Percentiles rank a stretch among this genome's conserved stretches.
These are phyloP conservation scores for Parathielavia appendiculata DNA, from an alignment of 495 filamentous ascomycete species.

Conservation along the genomic window DNA sequence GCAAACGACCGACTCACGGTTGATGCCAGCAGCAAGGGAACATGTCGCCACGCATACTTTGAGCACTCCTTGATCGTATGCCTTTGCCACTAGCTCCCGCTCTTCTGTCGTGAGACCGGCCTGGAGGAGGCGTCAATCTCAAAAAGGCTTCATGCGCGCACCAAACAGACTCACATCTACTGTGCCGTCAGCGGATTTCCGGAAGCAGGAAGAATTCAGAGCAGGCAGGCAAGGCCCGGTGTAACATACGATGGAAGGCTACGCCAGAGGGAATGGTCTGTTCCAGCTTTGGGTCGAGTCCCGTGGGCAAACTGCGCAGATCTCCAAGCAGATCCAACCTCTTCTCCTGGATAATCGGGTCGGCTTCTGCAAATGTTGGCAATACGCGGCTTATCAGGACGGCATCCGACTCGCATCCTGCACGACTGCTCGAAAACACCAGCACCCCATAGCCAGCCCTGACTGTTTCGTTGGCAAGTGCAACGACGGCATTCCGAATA, in stretches of 20 bases:
- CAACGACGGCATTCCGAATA: slow-evolving; percentile 63
- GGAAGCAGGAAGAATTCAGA: neutral
- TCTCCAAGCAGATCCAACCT: slow-evolving; percentile 64
- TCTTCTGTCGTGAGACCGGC: slow-evolving; percentile 78
- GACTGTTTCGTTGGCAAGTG: slow-evolving; percentile 63
- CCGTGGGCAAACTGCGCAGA: slow-evolving; percentile 60
- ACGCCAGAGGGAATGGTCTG: slow-evolving; percentile 61
- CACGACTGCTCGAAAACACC: slow-evolving; percentile 71
- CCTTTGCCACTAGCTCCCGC: slow-evolving; percentile 65
- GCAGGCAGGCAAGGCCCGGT: neutral
- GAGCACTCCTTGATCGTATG: slow-evolving; percentile 65
- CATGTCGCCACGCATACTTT: slow-evolving; percentile 77
- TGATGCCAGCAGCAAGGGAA: slow-evolving; percentile 80
- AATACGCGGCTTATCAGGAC: slow-evolving; percentile 58
- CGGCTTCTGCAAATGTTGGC: slow-evolving; percentile 41
- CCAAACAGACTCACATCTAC: slow-evolving; percentile 14
- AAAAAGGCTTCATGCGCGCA: neutral
- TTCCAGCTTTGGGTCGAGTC: slow-evolving; percentile 62
- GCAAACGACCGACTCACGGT: slow-evolving; percentile 38
- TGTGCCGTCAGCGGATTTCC: neutral
- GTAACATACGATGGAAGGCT: slow-evolving; percentile 63
- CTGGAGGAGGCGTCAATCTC: slow-evolving; percentile 36
- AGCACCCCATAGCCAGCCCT: slow-evolving; percentile 64
- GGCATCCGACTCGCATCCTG: slow-evolving; percentile 60
- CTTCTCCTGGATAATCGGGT: slow-evolving; percentile 48